Percentiles rank a stretch among this genome's conserved stretches.
These are phyloP conservation scores for Aspergillus incahuasiensis DNA, from an alignment of 495 filamentous ascomycete species.

Conservation along the genomic window DNA sequence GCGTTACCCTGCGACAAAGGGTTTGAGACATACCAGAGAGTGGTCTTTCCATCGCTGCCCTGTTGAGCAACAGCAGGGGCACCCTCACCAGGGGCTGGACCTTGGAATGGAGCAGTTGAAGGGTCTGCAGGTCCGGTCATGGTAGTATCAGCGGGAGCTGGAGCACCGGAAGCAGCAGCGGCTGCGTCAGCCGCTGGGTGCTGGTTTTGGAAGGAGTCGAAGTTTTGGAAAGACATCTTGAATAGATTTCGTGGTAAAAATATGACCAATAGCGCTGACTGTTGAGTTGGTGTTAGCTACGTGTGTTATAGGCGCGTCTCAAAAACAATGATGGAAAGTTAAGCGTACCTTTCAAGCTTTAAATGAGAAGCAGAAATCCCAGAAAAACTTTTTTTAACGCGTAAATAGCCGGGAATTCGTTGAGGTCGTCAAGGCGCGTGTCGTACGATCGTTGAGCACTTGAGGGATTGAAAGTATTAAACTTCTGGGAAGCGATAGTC, in stretches of 20 bases:
- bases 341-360: constrained; percentile 21
- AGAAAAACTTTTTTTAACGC: constrained; percentile 23
- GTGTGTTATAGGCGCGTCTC: not conserved
- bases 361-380: constrained; percentile 20
- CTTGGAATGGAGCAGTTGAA: constrained; percentile 50
- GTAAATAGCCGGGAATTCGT: constrained; percentile 40
- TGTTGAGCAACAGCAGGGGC: constrained; percentile 51
- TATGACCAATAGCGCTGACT: constrained; percentile 20
- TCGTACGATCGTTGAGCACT: constrained; percentile 35
- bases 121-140: constrained; percentile 54
- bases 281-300: constrained; percentile 1
- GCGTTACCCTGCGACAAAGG: too few relatives aligned
- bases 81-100: constrained; percentile 47
- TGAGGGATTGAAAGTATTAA: constrained; percentile 25
- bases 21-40: constrained; percentile 70
- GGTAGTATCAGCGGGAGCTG: constrained; percentile 47
- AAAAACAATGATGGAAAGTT: not conserved
- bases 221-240: constrained; percentile 57
- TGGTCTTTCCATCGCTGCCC: constrained; percentile 68
- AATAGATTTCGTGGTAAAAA: constrained; percentile 24
- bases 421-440: constrained; percentile 40
- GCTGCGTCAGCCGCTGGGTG: constrained; percentile 48
- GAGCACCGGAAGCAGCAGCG: constrained; percentile 50
- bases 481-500: constrained; percentile 10
- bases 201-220: constrained; percentile 53